These are phyloP conservation scores for Diddensiella transvaalensis DNA, from an alignment of 805 yeast genomes.

Conservation along the genomic window DNA sequence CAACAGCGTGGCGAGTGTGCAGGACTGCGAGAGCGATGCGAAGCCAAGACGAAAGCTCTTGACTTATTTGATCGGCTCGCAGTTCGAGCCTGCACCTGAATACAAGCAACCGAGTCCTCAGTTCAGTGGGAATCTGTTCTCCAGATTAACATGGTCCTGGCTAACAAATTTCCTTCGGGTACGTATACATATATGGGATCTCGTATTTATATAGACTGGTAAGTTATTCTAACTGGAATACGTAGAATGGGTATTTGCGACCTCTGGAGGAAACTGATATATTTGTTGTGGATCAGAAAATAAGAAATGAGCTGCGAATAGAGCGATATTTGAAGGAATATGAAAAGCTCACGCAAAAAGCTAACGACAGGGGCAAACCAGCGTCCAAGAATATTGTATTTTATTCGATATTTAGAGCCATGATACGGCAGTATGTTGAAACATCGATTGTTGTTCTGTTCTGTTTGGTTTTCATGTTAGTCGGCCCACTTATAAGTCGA, in stretches of 20 bases:
- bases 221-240: too few species aligned
- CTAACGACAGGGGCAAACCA: neutral
- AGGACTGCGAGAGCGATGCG: too few species aligned
- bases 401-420: neutral
- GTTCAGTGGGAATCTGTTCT: slow-evolving; percentile 6
- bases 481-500: slow-evolving; percentile 11
- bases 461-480: slow-evolving; percentile 1
- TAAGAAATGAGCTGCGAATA: slow-evolving; percentile 3
- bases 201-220: neutral
- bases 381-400: neutral
- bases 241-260: slow-evolving; percentile 14
- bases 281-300: slow-evolving; percentile 4
- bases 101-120: slow-evolving; percentile 3
- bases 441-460: neutral
- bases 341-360: neutral
- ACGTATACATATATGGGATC: neutral
- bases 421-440: neutral
- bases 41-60: slow-evolving; percentile 7
- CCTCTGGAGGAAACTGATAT: slow-evolving; percentile 13
- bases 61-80: slow-evolving; percentile 7
- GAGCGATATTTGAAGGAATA: slow-evolving; percentile 1
- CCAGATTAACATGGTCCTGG: slow-evolving; percentile 13
- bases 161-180: slow-evolving; percentile 13
- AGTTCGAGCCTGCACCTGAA: slow-evolving; percentile 11
- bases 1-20: too few species aligned